phyloP scores from a whole-genome alignment of 148 eudicot species.

The Fagopyrum homotropicum region DNA sequence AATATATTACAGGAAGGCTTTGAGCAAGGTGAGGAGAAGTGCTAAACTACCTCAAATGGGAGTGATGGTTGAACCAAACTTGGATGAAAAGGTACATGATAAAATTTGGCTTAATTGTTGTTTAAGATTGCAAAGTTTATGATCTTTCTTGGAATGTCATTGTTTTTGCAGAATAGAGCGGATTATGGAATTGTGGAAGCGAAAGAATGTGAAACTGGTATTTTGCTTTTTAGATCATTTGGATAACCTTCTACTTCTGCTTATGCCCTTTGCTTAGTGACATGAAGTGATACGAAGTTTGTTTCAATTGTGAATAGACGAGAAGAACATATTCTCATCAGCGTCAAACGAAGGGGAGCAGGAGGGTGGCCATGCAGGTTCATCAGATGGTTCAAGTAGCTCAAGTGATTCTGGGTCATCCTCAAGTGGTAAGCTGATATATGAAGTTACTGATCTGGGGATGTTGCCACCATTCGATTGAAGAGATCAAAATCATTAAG shows the following conservation, averaged over 20 bases:
- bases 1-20: conserved; percentile 63
- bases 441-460: not conserved
- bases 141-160: not conserved
- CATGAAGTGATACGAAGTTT: not conserved
- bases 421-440: not conserved
- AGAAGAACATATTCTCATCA: conserved; percentile 9
- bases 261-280: not conserved
- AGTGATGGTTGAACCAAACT: conserved; percentile 28
- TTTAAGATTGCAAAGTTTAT: not conserved
- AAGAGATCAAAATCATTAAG: not conserved
- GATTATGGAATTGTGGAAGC: not conserved
- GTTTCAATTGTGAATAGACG: not conserved
- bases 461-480: not conserved
- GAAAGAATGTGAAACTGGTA: conserved; percentile 8
- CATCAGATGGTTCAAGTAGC: conserved; percentile 3
- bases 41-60: conserved; percentile 42
- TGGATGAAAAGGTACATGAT: conserved; percentile 37
- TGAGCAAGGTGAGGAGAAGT: conserved; percentile 74
- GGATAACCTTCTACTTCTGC: not conserved
- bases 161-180: not conserved
- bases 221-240: not conserved
- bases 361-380: not conserved
- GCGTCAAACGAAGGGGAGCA: conserved; percentile 7
- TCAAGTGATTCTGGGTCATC: conserved; percentile 12
- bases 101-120: not conserved